Base-by-base conservation (phyloP, 2,329 filamentous ascomycete species). In the Chrysoporthe puriensis region DNA sequence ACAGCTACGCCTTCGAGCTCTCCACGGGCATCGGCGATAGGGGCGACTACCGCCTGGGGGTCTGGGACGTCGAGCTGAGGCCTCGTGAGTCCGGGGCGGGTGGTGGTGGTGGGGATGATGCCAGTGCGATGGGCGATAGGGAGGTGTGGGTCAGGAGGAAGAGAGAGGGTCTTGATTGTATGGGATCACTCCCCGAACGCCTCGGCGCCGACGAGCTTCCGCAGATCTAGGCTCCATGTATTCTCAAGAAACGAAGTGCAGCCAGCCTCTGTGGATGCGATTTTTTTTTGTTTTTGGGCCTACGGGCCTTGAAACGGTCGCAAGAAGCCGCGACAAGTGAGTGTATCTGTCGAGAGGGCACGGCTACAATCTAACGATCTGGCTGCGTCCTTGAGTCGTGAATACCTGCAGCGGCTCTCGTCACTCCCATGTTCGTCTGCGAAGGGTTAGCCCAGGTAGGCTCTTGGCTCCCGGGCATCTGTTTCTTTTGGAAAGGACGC, bases 1-100 rank as follows among this genome's bases (percentile, higher is more conserved):
- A 69, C 46, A 58, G 67, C 50, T 69, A 64, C 26, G 64, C 67
- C 9, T 69, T 69, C 48, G 67, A 69, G 61, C 57, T 69, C 60
- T 61, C 61, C 8, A 69, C 67, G 4, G 67, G 67, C 1, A 56
- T 60, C 1, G 67, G 64, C 4, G 67, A 69, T 42, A 43, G 67
- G 40, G 67, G 67, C 13, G 62, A 56, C 26, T 67, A 67, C 58
- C 42, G 40, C n/a, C 42, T 69, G 32, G 65, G 65, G 4, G 50
- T 69, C 32, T 69, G 67, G 67, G 67, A 69, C 8, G 57, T 69
- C 32, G 42, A 69, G 48, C 32, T 69, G 42, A 32, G 67, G 57
- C 40, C 40, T 57, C 43, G 59, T 44, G 26, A n/a, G 32, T 21
- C 4, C 5, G n/a, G 36, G 13, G 4, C 13, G 4, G 63, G 16